Percentiles rank a stretch among this genome's conserved stretches.
Evolutionary conservation across 805 yeast species (phyloP).

Genomic region (Priceomyces carsonii): DNA sequence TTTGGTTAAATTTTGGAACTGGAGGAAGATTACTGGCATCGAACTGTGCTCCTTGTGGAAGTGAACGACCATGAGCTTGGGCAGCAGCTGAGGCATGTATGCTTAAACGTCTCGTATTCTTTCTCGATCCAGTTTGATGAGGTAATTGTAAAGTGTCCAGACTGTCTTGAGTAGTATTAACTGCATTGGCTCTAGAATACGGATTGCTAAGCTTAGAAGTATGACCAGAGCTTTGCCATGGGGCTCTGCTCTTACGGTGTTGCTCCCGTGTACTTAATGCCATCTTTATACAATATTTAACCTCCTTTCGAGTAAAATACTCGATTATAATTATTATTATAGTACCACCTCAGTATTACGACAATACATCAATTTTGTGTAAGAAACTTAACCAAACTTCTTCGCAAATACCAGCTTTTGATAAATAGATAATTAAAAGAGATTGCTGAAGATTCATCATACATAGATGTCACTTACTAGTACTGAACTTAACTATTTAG

Average conservation of each 20-base stretch:
- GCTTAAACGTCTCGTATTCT: conserved; percentile 30
- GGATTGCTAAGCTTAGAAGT: conserved; percentile 21
- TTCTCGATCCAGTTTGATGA: conserved; percentile 19
- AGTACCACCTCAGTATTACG: too few species aligned
- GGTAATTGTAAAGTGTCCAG: conserved; percentile 13
- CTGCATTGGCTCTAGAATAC: conserved; percentile 25
- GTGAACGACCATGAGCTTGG: conserved; percentile 26
- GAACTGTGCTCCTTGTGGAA: conserved; percentile 20
- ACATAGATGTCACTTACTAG: conserved; percentile 75
- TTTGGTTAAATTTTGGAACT: conserved; percentile 19
- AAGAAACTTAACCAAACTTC: too few species aligned
- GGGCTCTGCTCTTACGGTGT: conserved; percentile 44
- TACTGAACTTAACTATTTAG: conserved; percentile 81
- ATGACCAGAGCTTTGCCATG: conserved; percentile 32
- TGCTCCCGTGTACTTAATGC: conserved; percentile 28
- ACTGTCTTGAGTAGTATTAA: conserved; percentile 6
- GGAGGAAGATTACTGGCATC: conserved; percentile 32
- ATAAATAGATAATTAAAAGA: too few species aligned
- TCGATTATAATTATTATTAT: too few species aligned
- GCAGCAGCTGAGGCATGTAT: conserved; percentile 42
- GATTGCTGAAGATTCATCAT: too few species aligned
- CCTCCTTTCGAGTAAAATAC: too few species aligned
- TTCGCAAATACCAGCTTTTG: too few species aligned
- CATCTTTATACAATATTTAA: conserved; percentile 22
- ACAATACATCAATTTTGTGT: too few species aligned